These are phyloP conservation scores for Malus sieversii DNA, from an alignment of 306 rosid species.

Conservation along the genomic window DNA sequence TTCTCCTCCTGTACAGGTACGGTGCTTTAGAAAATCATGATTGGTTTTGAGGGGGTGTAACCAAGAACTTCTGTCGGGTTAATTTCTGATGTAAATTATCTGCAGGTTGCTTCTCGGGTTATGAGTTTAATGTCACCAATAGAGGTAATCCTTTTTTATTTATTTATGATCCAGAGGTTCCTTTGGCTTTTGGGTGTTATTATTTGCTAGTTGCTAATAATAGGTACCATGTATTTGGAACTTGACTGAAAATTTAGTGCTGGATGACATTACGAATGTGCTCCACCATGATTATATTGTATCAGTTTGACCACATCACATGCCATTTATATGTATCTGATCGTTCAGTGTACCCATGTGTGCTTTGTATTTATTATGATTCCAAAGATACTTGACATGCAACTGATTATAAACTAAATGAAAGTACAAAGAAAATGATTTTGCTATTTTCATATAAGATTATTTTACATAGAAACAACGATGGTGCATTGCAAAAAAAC, in stretches of 20 bases:
- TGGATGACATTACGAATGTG: not conserved
- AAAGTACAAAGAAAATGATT: not conserved
- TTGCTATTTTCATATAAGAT: not conserved
- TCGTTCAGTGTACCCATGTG: no score
- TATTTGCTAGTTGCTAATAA: not conserved
- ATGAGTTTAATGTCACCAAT: conserved; percentile 38
- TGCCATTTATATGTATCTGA: no score
- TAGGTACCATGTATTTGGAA: not conserved
- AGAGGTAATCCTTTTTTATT: conserved; percentile 35
- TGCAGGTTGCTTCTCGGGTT: conserved; percentile 11
- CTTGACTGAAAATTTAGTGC: not conserved
- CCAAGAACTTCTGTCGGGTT: conserved; percentile 12
- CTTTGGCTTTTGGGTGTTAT: not conserved
- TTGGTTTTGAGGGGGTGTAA: conserved; percentile 13
- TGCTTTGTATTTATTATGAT: no score
- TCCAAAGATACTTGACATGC: no score
- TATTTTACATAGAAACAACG: not conserved
- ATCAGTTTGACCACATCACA: no score
- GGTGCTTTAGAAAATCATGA: conserved; percentile 25
- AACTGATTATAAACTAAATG: no score
- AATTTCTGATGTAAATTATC: conserved; percentile 17
- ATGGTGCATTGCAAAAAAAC: not conserved
- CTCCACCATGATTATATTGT: no score
- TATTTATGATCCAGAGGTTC: not conserved
- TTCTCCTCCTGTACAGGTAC: conserved; percentile 18